Conservation (phyloP, 306 rosid genomes). For the Sechiopsis laciniata region DNA sequence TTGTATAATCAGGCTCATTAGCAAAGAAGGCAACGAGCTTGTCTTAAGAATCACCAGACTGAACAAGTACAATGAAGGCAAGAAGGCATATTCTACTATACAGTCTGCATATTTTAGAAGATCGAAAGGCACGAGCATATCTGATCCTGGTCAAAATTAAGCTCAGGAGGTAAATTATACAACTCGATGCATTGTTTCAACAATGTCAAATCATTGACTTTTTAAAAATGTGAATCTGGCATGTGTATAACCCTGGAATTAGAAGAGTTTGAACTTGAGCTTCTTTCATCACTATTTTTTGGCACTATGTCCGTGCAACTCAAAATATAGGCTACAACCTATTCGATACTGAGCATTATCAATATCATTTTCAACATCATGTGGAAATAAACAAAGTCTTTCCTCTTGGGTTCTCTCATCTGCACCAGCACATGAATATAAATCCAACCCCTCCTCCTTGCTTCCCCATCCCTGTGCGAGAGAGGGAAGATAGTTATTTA, state of each 20-base stretch:
- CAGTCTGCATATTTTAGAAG: constrained; percentile 72
- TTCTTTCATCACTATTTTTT: constrained; percentile 46
- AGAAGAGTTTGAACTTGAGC: constrained; percentile 37
- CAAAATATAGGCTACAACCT: constrained; percentile 92
- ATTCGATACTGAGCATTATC: constrained; percentile 61
- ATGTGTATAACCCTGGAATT: constrained; percentile 62
- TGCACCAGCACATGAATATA: constrained; percentile 76
- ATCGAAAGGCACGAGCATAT: constrained; percentile 83
- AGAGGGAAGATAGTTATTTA: constrained; percentile 77
- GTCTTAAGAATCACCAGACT: constrained; percentile 86
- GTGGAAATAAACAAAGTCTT: constrained; percentile 68
- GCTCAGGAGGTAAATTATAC: constrained; percentile 61
- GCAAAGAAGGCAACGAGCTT: constrained; percentile 90
- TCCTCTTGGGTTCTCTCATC: constrained; percentile 68
- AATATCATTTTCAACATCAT: constrained; percentile 57
- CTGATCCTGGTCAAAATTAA: constrained; percentile 85
- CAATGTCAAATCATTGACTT: constrained; percentile 67
- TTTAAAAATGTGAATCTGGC: constrained; percentile 66
- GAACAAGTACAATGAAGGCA: constrained; percentile 85
- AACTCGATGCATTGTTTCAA: constrained; percentile 75
- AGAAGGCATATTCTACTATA: constrained; percentile 87
- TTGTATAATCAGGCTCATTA: constrained; percentile 90
- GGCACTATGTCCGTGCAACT: constrained; percentile 52
- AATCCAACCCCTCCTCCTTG: constrained; percentile 95
- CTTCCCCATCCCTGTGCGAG: constrained; percentile 99